phyloP scores from a whole-genome alignment of 371 early-diverging fungal species.

The Blakeslea trispora region DNA sequence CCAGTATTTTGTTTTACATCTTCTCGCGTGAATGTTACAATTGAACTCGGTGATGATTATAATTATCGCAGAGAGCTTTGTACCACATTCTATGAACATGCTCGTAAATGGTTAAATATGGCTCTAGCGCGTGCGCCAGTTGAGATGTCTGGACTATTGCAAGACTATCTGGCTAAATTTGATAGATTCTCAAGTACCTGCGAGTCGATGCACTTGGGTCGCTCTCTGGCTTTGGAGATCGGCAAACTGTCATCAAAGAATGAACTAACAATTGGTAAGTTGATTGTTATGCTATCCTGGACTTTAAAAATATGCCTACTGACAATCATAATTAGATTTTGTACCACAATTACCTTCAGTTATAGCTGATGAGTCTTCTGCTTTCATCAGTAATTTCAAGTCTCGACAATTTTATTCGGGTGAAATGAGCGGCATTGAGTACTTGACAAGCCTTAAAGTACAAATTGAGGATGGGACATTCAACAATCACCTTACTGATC shows the following conservation, averaged over 20 bases:
- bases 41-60: conserved; percentile 78
- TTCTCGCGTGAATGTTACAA: conserved; percentile 60
- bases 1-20: conserved; percentile 79
- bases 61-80: conserved; percentile 73
- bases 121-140: conserved; percentile 52
- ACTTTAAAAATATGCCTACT: not conserved
- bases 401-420: conserved; percentile 59
- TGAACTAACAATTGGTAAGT: conserved; percentile 36
- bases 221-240: conserved; percentile 75
- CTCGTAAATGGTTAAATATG: conserved; percentile 69
- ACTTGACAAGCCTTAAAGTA: conserved; percentile 6
- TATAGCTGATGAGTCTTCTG: conserved; percentile 56
- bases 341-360: conserved; percentile 50
- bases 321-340: conserved; percentile 23
- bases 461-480: conserved; percentile 5
- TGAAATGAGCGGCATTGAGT: conserved; percentile 65
- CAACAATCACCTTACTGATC: conserved; percentile 29
- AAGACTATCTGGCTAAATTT: conserved; percentile 68
- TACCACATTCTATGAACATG: conserved; percentile 60
- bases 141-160: conserved; percentile 67
- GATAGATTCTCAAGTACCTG: conserved; percentile 54
- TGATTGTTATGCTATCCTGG: not conserved
- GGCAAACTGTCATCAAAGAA: conserved; percentile 57
- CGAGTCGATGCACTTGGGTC: conserved; percentile 67
- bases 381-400: conserved; percentile 61